Evolutionary conservation across 495 filamentous ascomycete species (phyloP), one percentile per base, ranked within the genome.

Genomic region (Penicillium atrosanguineum): DNA sequence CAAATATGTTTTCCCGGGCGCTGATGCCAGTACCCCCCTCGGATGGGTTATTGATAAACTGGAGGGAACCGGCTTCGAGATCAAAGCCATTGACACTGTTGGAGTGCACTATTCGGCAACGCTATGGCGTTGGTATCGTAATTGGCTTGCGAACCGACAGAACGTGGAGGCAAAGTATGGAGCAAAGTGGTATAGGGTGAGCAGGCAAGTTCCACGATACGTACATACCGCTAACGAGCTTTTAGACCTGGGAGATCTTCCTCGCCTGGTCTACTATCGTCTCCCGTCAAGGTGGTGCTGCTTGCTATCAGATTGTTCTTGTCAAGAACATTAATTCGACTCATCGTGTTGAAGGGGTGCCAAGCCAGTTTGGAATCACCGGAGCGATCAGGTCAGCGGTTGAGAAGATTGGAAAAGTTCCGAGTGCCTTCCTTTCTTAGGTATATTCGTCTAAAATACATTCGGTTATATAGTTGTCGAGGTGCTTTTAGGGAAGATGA

Each of bases 1-100:
- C 78, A 93, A 91, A 75, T 91, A 93, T 69, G 76, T 95, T 62
- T 95, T 95, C 81, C 89, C 87, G 38, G 90, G 90, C 65, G 90
- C 90, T 16, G 90, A 95, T 67, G 90, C 90, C 7, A 89, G 85
- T 16, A 90, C 87, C 42, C 90, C 90, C 51, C 81, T 95, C 18
- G 84, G 85, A 62, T 88, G 76, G 59, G 83, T 88, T 61, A 68
- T 92, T 55, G 76, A 83, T 62, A 75, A 77, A 52, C 75, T 91
- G 28, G 90, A 95, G 70, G 75, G 77, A 44, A 87, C 87, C 52
- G 90, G 90, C 21, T 95, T 87, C 36, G 79, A 82, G 55, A 45
- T 82, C 57, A 81, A 80, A 63, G 55, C 59, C 7, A 64, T 81
- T 49, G 79, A 82, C 56, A 82, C 79, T 11, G 69, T 82, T 46